Conservation (phyloP, 257 asterid species). For the Marsdenia floribunda region DNA sequence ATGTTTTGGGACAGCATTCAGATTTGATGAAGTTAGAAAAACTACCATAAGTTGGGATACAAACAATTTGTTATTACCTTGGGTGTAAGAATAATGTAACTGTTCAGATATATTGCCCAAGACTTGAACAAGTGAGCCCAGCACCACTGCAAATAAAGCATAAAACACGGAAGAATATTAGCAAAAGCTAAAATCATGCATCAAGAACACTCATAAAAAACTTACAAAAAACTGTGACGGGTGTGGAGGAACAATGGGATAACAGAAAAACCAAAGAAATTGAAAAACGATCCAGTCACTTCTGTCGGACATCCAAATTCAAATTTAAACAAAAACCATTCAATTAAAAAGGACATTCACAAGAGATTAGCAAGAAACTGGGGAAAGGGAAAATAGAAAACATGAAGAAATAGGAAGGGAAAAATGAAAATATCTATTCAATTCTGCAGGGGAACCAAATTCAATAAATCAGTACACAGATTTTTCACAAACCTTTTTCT, state of each 20-base stretch:
- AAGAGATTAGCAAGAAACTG: no score
- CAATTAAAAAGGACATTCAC: no score
- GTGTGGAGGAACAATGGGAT: background rate
- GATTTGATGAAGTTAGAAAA: background rate
- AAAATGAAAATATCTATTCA: background rate
- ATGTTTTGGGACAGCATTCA: background rate
- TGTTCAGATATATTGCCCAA: slow-evolving; percentile 78
- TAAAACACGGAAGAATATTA: background rate
- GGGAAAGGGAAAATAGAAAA: background rate
- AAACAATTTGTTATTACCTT: slow-evolving; percentile 42
- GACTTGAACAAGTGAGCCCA: slow-evolving; percentile 97
- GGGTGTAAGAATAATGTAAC: slow-evolving; percentile 89
- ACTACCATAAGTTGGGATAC: background rate
- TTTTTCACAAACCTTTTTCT: no score
- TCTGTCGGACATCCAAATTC: background rate
- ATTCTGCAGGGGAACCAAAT: background rate
- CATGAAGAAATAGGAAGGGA: no score
- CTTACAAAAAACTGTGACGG: background rate
- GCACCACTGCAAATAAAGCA: slow-evolving; percentile 68
- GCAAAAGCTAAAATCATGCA: background rate
- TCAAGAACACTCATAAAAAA: background rate
- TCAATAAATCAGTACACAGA: background rate
- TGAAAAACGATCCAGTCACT: background rate
- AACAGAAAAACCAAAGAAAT: background rate
- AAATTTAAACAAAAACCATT: no score